Percentiles rank a stretch among this genome's conserved stretches.
Conservation (phyloP, 1,139 yeast species). For the Blastobotrys persicus region DNA sequence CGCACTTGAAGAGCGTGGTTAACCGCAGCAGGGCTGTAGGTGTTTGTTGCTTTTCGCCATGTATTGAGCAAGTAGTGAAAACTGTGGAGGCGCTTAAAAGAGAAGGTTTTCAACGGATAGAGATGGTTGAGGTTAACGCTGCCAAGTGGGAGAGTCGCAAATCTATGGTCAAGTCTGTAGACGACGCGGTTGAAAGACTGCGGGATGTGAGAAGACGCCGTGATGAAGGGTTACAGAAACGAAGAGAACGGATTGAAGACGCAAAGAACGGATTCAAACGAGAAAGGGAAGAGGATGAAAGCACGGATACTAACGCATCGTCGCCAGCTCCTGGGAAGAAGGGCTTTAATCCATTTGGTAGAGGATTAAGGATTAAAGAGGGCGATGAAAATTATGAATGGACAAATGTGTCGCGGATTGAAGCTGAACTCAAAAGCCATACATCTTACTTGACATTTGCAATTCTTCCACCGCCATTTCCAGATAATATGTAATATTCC, state of each 20-base stretch:
- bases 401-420: constrained; percentile 79
- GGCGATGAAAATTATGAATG: constrained; percentile 81
- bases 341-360: constrained; percentile 90
- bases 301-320: constrained; percentile 12
- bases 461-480: constrained; percentile 34
- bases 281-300: constrained; percentile 23
- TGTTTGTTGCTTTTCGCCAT: constrained; percentile 94
- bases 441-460: constrained; percentile 96
- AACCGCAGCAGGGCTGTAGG: constrained; percentile 55
- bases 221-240: constrained; percentile 67
- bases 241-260: constrained; percentile 39
- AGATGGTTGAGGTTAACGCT: constrained; percentile 89
- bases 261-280: constrained; percentile 16
- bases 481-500: background rate
- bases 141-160: constrained; percentile 88
- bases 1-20: constrained; percentile 56
- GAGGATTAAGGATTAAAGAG: constrained; percentile 73
- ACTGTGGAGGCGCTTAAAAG: constrained; percentile 72
- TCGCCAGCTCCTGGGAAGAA: constrained; percentile 38
- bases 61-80: constrained; percentile 93
- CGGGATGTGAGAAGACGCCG: constrained; percentile 78
- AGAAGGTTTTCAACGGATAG: constrained; percentile 84
- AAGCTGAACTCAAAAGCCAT: constrained; percentile 84
- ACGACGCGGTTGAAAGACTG: constrained; percentile 77
- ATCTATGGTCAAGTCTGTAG: constrained; percentile 77